Percentiles rank a stretch among this genome's conserved stretches.
phyloP scores from a whole-genome alignment of 345 rosid genomes.

The Litchi chinensis region DNA sequence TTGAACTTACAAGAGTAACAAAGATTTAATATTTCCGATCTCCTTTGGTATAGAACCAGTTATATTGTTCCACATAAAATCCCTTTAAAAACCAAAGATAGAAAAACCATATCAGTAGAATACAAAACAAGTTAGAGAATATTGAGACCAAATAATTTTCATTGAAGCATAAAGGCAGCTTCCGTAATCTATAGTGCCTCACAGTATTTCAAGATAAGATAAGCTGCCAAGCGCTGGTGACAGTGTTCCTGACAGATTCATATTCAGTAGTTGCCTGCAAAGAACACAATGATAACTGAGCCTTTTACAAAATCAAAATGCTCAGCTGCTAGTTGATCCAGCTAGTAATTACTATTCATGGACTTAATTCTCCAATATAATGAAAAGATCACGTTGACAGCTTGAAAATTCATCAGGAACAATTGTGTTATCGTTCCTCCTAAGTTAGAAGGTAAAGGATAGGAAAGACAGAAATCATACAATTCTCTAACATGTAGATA shows the following conservation, averaged over 20 bases:
- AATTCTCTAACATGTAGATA: constrained; percentile 79
- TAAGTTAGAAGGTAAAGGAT: not conserved
- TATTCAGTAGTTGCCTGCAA: constrained; percentile 70
- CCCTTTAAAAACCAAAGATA: constrained; percentile 48
- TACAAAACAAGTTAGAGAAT: not conserved
- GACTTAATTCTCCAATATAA: not conserved
- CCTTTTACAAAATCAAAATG: not conserved
- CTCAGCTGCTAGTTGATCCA: not conserved
- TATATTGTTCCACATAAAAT: constrained; percentile 93
- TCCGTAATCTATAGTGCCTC: constrained; percentile 26
- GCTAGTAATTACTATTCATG: not conserved
- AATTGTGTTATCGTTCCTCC: not conserved
- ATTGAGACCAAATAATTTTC: not conserved
- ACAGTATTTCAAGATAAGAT: constrained; percentile 68
- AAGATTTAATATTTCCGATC: constrained; percentile 75
- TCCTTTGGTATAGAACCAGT: constrained; percentile 87
- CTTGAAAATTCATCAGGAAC: constrained; percentile 1
- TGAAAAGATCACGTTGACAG: not conserved
- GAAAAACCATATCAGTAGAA: constrained; percentile 18
- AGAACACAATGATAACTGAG: constrained; percentile 9
- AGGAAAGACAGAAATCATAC: constrained; percentile 39
- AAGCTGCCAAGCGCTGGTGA: constrained; percentile 80
- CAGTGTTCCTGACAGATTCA: constrained; percentile 82
- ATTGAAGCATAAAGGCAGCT: not conserved
- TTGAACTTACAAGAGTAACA: constrained; percentile 81